Evolutionary conservation across 2,329 filamentous ascomycete species (phyloP), one percentile per base, ranked within the genome.

Genomic region (Thielaviopsis ethacetica): DNA sequence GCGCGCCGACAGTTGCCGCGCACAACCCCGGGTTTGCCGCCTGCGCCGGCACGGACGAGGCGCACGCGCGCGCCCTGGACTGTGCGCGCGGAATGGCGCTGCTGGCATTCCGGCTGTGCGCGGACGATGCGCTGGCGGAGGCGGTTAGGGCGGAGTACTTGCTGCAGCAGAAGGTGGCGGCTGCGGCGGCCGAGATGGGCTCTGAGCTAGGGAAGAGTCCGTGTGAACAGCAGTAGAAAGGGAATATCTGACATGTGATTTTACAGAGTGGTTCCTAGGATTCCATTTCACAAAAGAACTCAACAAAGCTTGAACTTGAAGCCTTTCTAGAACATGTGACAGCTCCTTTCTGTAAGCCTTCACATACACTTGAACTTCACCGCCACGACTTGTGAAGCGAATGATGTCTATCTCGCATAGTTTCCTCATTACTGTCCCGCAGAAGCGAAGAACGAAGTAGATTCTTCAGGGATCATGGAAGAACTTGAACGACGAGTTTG

Each of bases 61-160:
- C 66, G 0, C 72, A 76, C 60, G 63, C 65, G 0, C 67, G 69
- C n/a, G 72, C 75, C 0, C 63, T 78, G 2, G 67, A 70, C 49
- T 72, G 71, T 41, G 73, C 71, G 0, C 76, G 76, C 64, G 73
- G 72, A 0, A 68, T 78, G 68, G 74, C 74, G 0, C 64, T 67
- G 59, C 27, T 70, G n/a, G 69, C 65, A 6, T 41, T 41, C 12
- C 38, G 38, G 5, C 10, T 41, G 38, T 17, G 10, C 3, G 13
- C 38, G 38, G 38, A 41, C 5, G 38, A 41, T 17, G 38, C 10
- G 38, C 38, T 41, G 38, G 38, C 38, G 38, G 38, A 41, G 38
- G 38, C 38, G 4, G 38, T 41, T 3, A 12, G 4, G 38, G 38
- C 4, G 38, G 38, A 41, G 38, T 41, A 5, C 13, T 4, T 13